Base-by-base conservation (phyloP, 192 early-diverging fungal genomes). In the Coemansia aciculifera region DNA sequence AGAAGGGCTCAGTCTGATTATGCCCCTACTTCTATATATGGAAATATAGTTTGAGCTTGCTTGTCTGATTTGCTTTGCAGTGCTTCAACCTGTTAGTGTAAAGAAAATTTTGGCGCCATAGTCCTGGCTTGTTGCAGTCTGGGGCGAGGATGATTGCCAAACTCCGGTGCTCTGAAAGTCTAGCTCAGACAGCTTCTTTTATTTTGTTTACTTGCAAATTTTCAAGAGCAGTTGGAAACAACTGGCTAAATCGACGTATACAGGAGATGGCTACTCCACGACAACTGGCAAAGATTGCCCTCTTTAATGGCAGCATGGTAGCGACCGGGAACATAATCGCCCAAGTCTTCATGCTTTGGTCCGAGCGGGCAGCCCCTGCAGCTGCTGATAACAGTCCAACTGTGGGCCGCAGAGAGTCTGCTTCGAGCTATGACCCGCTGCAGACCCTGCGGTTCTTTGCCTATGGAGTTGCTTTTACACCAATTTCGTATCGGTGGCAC, bases 1-100 rank as follows among this genome's bases (percentile, higher is more conserved):
- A 86, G 39, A 91, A 91, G 70, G 75, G 85, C 40, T 42, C 36
- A 13, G 59, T 32, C 29, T 56, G 38, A 17, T 23, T 2, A 31
- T 52, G 36, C 27, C 27, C 27, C 27, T 27, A 27, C 27, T 27
- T 27, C 1, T 27, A 27, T 27, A 27, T 27, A 8, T 4, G 34
- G 34, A 9, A 36, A 36, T 36, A 36, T 36, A 8, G 8, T 6
- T 36, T 8, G 34, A 5, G 6, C 27, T 21, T 23, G 32, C 24
- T 15, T 29, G 9, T 10, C 49, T 66, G 9, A n/a, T n/a, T 51
- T 49, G 49, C 29, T 48, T 49, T 64, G 62, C 40, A 24, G 8
- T 29, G 9, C 42, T 23, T 3, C 2, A 32, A 31, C n/a, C 15
- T 46, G 51, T 27, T 31, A 8, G 34, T 36, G 3, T n/a, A 19